A percentile compares a stretch with the other conserved stretches of the same genome.
Evolutionary conservation across 257 asterid species (phyloP).

Genomic region (Capsicum chinense): DNA sequence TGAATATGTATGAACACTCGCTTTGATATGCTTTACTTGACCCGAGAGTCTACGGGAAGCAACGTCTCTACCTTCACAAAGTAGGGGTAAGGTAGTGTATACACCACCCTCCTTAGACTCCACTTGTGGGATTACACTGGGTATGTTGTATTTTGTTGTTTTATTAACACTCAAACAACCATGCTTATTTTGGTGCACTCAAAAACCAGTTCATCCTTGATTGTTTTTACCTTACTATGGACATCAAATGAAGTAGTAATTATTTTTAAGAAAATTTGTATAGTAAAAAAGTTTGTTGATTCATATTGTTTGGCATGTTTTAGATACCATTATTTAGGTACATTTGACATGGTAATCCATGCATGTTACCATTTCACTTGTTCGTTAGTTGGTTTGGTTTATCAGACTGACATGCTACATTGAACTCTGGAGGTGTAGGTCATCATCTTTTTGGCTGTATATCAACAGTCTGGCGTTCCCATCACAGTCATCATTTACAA

Average conservation of each 20-base stretch:
- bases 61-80: background rate
- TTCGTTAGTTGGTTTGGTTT: background rate
- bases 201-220: background rate
- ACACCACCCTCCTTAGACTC: background rate
- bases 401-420: background rate
- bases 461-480: background rate
- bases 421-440: constrained; percentile 4
- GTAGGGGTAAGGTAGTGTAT: background rate
- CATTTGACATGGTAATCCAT: background rate
- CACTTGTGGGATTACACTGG: background rate
- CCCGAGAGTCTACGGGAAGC: too few species aligned
- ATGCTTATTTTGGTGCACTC: background rate
- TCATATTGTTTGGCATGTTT: background rate
- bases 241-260: constrained; percentile 17
- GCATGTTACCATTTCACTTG: constrained; percentile 22
- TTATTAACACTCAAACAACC: background rate
- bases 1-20: background rate
- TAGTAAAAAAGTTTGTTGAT: background rate
- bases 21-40: background rate
- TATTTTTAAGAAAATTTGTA: background rate
- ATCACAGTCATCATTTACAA: constrained; percentile 8
- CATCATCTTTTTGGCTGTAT: background rate
- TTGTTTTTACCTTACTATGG: background rate
- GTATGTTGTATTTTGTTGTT: background rate
- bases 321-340: background rate